These are phyloP conservation scores for Trypanosoma congolense DNA, from an alignment of 208 protist genomes.

Conservation along the genomic window DNA sequence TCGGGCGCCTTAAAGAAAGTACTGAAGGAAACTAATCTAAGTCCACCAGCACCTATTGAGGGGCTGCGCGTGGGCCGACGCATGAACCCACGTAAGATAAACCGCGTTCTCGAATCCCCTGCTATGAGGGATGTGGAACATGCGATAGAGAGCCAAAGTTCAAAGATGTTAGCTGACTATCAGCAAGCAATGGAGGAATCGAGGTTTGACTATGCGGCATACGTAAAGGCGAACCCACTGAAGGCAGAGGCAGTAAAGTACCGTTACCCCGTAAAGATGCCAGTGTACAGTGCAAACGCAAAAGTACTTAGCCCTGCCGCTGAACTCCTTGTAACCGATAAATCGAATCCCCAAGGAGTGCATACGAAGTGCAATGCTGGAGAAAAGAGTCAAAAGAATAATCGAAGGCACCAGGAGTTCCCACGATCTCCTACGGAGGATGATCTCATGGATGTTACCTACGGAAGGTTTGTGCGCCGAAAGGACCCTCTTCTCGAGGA, in stretches of 20 bases:
- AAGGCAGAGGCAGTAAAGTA: slow-evolving; percentile 63
- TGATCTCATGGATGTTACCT: slow-evolving; percentile 63
- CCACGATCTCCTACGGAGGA: slow-evolving; percentile 22
- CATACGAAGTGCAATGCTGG: neutral
- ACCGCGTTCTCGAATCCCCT: slow-evolving; percentile 24
- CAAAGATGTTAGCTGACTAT: slow-evolving; percentile 45
- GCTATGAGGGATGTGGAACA: neutral
- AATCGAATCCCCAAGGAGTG: too few species aligned
- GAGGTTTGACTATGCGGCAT: slow-evolving; percentile 51
- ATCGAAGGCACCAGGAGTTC: neutral
- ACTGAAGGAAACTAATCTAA: slow-evolving; percentile 28
- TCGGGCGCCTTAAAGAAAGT: slow-evolving; percentile 12
- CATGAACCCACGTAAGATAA: slow-evolving; percentile 64
- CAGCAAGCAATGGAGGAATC: slow-evolving; percentile 25
- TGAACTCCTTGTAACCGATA: slow-evolving; percentile 3
- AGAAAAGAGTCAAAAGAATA: neutral
- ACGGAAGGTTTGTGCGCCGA: slow-evolving; percentile 41
- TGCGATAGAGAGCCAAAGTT: slow-evolving; percentile 44
- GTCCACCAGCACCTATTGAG: slow-evolving; percentile 27
- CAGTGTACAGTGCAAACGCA: slow-evolving; percentile 36
- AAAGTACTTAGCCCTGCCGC: slow-evolving; percentile 42
- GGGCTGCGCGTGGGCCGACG: slow-evolving; percentile 55
- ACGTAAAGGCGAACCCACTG: slow-evolving; percentile 46
- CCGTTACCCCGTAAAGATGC: slow-evolving; percentile 49
- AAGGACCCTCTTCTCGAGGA: slow-evolving; percentile 58